Evolutionary conservation across 306 rosid species (phyloP), one percentile per base, ranked within the genome.

Genomic region (Lupinus albus): DNA sequence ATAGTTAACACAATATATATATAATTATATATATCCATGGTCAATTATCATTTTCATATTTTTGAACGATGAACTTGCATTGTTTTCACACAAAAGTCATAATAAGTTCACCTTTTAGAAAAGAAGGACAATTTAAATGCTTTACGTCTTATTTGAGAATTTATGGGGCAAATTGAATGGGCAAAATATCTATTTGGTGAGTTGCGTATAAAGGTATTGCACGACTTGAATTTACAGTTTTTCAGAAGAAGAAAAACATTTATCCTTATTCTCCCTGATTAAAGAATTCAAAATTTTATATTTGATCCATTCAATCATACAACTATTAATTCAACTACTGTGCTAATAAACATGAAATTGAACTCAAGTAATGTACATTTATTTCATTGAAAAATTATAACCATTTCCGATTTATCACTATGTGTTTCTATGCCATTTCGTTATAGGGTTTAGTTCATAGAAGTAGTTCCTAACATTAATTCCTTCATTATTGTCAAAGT

Each of bases 111-210:
- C 32, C 71, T 78, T n/a, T 78, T 72, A 21, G 71, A 42, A 72
- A 72, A 68, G 75, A 59, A 46, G 11, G 57, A 53, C 71, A 73
- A 65, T 70, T 73, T 73, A 9, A 46, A 60, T 67, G 78, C 78
- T 61, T 67, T 73, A 78, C 79, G 82, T 73, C 78, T 25, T 78
- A 36, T 62, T 78, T 20, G 47, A 51, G 74, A 77, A 77, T 38
- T 50, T 64, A 11, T 5, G 55, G 16, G 21, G 45, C 1, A 5
- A 15, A 61, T 63, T 64, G 58, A 57, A 65, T 6, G 59, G 66
- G 64, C 20, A 41, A 13, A 73, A 44, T 72, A 39, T 72, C 64
- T 41, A 50, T 51, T 72, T 21, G 5, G 11, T 11, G 63, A 51
- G 48, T 56, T 62, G 63, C 53, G 32, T 60, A 48, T 12, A 17